These are phyloP conservation scores for Cadophora malorum DNA, from an alignment of 2,329 filamentous ascomycete genomes.

Conservation along the genomic window DNA sequence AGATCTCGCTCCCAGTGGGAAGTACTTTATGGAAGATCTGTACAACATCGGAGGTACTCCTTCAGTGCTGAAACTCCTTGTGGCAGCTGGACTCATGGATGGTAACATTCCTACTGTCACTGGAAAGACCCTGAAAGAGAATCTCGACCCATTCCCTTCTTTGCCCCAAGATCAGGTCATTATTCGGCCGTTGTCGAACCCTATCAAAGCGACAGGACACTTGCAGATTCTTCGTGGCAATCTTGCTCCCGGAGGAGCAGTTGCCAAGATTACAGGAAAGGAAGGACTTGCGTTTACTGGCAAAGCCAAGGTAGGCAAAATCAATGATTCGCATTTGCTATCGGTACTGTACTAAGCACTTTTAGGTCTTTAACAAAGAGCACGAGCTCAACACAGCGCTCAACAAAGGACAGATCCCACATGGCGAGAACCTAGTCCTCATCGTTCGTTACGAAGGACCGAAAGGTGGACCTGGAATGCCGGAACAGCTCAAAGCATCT, in stretches of 20 bases:
- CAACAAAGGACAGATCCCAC: constrained; percentile 69
- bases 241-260: constrained; percentile 84
- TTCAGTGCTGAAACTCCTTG: constrained; percentile 83
- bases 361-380: constrained; percentile 82
- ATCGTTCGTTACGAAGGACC: constrained; percentile 94
- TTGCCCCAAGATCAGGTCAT: constrained; percentile 81
- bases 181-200: constrained; percentile 77
- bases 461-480: constrained; percentile 94
- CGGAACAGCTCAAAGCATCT: constrained; percentile 87
- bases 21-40: constrained; percentile 87
- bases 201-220: constrained; percentile 84
- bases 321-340: background rate
- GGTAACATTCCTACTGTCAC: constrained; percentile 83
- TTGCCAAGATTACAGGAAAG: constrained; percentile 96
- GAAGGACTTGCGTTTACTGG: constrained; percentile 86
- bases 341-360: background rate
- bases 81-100: constrained; percentile 77
- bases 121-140: constrained; percentile 82
- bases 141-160: constrained; percentile 77
- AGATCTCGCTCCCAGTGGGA: constrained; percentile 77
- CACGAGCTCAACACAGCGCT: constrained; percentile 78
- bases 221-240: constrained; percentile 89
- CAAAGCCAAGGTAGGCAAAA: constrained; percentile 59
- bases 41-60: constrained; percentile 87
- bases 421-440: constrained; percentile 82